phyloP scores from a whole-genome alignment of 306 rosid genomes.

The Dalbergia cochinchinensis region DNA sequence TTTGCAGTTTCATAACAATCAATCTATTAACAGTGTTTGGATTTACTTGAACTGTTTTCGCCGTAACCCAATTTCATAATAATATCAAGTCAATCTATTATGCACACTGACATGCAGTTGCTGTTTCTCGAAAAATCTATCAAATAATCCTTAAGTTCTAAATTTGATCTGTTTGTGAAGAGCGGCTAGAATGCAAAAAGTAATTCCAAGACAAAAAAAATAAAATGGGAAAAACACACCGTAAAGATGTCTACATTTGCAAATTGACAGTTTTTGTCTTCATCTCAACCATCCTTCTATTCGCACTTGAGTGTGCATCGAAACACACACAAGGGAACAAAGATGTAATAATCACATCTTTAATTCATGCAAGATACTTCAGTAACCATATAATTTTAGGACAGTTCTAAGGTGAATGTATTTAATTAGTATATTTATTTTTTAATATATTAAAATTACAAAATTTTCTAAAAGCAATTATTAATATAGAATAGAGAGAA shows the following conservation, averaged over 20 bases:
- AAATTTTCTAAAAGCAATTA: too few relatives aligned
- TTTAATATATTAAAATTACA: too few relatives aligned
- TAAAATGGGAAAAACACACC: background rate
- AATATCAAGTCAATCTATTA: too few relatives aligned
- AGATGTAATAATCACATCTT: constrained; percentile 37
- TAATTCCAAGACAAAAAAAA: background rate
- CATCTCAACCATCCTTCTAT: background rate
- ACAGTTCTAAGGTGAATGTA: too few relatives aligned
- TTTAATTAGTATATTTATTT: too few relatives aligned
- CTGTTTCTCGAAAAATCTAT: background rate
- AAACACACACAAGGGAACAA: constrained; percentile 24
- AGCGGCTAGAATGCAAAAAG: background rate
- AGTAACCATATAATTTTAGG: too few relatives aligned
- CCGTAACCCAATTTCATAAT: too few relatives aligned
- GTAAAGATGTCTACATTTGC: background rate
- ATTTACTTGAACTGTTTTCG: background rate
- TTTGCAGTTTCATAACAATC: background rate
- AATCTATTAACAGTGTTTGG: background rate
- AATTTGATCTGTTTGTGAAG: background rate
- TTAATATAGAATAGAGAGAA: too few relatives aligned
- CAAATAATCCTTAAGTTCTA: background rate
- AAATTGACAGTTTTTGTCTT: constrained; percentile 14
- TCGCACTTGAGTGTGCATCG: background rate
- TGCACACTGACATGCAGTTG: too few relatives aligned
- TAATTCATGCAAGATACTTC: background rate